Conservation (phyloP, 2,329 filamentous ascomycete genomes). For the Balansia obtecta region DNA sequence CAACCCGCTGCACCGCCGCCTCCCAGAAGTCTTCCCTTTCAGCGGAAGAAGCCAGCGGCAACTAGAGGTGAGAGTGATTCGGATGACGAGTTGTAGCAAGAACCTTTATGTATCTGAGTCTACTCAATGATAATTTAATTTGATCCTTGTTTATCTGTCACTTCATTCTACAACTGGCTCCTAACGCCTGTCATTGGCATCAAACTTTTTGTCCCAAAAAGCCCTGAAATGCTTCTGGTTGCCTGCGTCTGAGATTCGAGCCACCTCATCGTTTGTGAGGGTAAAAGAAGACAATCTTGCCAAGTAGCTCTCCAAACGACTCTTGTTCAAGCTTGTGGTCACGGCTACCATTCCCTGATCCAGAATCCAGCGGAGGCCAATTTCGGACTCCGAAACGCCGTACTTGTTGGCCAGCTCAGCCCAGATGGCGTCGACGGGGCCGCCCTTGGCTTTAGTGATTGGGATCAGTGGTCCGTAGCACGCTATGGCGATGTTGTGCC, state of each 20-base stretch:
- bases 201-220: slow-evolving; percentile 45
- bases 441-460: slow-evolving; percentile 32
- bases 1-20: slow-evolving; percentile 21
- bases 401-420: slow-evolving; percentile 43
- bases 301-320: slow-evolving; percentile 44
- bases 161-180: not conserved
- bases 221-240: slow-evolving; percentile 47
- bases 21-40: slow-evolving; percentile 32
- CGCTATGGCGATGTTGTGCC: slow-evolving; percentile 42
- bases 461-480: slow-evolving; percentile 45
- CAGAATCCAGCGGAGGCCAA: slow-evolving; percentile 47
- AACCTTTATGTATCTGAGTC: too few species aligned
- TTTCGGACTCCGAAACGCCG: slow-evolving; percentile 39
- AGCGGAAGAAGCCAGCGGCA: slow-evolving; percentile 18
- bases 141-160: too few species aligned
- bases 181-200: slow-evolving; percentile 32
- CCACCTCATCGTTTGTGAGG: slow-evolving; percentile 45
- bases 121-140: too few species aligned
- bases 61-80: slow-evolving; percentile 37
- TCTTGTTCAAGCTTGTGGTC: slow-evolving; percentile 47
- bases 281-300: slow-evolving; percentile 40
- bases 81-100: slow-evolving; percentile 38
- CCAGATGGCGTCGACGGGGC: slow-evolving; percentile 41
- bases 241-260: slow-evolving; percentile 42
- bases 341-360: slow-evolving; percentile 47